Evolutionary conservation across 768 basidiomycete species (phyloP).

Genomic region (Lactarius tabidus): DNA sequence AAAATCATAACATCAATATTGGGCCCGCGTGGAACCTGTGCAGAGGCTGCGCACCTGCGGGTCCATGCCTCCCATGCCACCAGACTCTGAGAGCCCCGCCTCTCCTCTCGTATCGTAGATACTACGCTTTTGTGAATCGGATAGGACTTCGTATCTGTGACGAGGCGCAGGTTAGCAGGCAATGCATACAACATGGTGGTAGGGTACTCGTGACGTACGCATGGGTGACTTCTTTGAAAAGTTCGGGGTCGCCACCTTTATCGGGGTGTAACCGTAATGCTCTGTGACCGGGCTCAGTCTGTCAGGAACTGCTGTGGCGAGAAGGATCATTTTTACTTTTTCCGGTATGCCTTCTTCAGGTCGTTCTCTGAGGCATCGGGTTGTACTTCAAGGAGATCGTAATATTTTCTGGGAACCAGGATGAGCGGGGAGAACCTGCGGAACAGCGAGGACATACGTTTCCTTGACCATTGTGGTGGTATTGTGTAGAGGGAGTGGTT

Average conservation of each 20-base stretch:
- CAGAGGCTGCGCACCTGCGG: constrained; percentile 60
- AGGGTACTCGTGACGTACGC: constrained; percentile 57
- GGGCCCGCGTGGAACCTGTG: not conserved
- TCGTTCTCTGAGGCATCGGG: constrained; percentile 77
- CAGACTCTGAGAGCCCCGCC: constrained; percentile 81
- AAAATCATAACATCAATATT: not conserved
- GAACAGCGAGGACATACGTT: constrained; percentile 43
- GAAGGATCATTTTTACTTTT: constrained; percentile 54
- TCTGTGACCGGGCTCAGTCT: constrained; percentile 38
- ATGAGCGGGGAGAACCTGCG: constrained; percentile 8
- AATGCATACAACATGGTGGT: constrained; percentile 17
- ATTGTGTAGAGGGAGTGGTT: constrained; percentile 19
- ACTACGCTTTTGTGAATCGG: constrained; percentile 76
- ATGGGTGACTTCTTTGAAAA: constrained; percentile 97
- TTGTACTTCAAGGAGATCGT: constrained; percentile 86
- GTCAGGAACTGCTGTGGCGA: constrained; percentile 6
- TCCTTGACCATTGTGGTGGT: constrained; percentile 58
- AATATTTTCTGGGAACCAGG: constrained; percentile 61
- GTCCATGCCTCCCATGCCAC: constrained; percentile 95
- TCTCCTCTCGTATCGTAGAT: constrained; percentile 91
- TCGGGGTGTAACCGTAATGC: constrained; percentile 85
- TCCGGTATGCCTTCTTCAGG: constrained; percentile 93
- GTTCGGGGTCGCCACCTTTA: constrained; percentile 94
- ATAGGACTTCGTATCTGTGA: constrained; percentile 84
- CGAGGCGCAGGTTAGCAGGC: constrained; percentile 9